phyloP scores from a whole-genome alignment of 192 early-diverging fungal species.

The Phlyctochytrium arcticum region DNA sequence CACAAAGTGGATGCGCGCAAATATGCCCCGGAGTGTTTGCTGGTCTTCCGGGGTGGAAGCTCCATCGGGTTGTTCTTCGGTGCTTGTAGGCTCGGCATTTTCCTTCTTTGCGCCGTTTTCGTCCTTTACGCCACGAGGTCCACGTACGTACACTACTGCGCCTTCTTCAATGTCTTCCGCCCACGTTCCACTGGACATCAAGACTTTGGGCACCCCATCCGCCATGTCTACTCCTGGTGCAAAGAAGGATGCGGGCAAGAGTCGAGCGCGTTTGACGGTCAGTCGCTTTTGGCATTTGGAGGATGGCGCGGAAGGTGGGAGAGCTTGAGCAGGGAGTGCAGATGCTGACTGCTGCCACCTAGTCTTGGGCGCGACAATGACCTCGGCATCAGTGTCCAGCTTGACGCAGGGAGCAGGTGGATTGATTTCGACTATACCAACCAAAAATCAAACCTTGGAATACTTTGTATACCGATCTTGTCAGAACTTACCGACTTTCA shows the following conservation, averaged over 20 bases:
- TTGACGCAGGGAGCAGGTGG: slow-evolving; percentile 23
- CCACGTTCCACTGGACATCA: background rate
- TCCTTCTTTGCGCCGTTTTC: background rate
- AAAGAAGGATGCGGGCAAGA: no score
- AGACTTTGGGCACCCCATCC: slow-evolving; percentile 4
- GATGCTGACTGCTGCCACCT: slow-evolving; percentile 4
- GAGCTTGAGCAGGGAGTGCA: background rate
- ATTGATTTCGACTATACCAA: slow-evolving; percentile 21
- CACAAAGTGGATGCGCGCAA: background rate
- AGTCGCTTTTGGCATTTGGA: no score
- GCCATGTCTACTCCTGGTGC: no score
- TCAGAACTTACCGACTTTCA: slow-evolving; percentile 28
- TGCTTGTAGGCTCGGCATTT: background rate
- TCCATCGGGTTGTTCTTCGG: background rate
- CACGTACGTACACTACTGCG: background rate
- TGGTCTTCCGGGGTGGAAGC: background rate
- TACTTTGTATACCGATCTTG: background rate
- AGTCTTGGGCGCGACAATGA: slow-evolving; percentile 43
- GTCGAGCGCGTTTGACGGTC: no score
- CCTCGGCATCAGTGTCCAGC: slow-evolving; percentile 38
- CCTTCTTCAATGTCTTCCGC: background rate
- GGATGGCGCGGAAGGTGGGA: no score
- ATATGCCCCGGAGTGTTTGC: background rate
- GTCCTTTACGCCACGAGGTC: no score
- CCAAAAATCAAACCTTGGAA: background rate